Percentiles rank a stretch among this genome's conserved stretches.
Evolutionary conservation across 1,139 yeast genomes (phyloP).

Genomic region (Hemisphaericaspora xylofermentans): DNA sequence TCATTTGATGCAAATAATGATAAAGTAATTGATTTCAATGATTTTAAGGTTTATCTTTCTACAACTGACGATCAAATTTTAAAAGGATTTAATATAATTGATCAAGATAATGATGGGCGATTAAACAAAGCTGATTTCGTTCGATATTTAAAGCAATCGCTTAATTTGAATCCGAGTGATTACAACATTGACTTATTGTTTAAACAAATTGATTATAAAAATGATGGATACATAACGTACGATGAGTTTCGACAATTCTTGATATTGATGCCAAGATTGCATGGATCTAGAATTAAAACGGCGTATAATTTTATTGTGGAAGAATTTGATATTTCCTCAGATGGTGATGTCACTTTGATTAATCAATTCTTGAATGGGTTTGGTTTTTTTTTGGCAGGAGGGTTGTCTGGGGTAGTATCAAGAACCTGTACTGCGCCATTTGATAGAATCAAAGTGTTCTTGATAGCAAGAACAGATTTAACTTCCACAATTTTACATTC

Average conservation of each 20-base stretch:
- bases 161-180: constrained; percentile 54
- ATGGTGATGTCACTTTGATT: constrained; percentile 86
- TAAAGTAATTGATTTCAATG: constrained; percentile 55
- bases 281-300: constrained; percentile 70
- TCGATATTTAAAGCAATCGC: constrained; percentile 54
- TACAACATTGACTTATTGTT: constrained; percentile 60
- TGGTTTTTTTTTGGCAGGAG: constrained; percentile 93
- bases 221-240: constrained; percentile 72
- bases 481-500: constrained; percentile 67
- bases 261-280: constrained; percentile 73
- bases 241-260: constrained; percentile 86
- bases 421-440: constrained; percentile 97
- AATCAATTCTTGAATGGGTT: constrained; percentile 79
- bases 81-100: constrained; percentile 68
- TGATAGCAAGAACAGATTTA: constrained; percentile 87
- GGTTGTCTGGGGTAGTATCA: constrained; percentile 93
- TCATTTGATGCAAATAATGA: constrained; percentile 61
- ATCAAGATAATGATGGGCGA: constrained; percentile 73
- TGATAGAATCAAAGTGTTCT: constrained; percentile 87
- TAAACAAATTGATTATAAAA: constrained; percentile 55
- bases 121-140: constrained; percentile 66
- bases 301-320: constrained; percentile 82
- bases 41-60: constrained; percentile 59
- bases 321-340: constrained; percentile 77
- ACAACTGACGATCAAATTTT: constrained; percentile 70